phyloP scores from a whole-genome alignment of 2,329 filamentous ascomycete genomes.

The Cadophora sp. region DNA sequence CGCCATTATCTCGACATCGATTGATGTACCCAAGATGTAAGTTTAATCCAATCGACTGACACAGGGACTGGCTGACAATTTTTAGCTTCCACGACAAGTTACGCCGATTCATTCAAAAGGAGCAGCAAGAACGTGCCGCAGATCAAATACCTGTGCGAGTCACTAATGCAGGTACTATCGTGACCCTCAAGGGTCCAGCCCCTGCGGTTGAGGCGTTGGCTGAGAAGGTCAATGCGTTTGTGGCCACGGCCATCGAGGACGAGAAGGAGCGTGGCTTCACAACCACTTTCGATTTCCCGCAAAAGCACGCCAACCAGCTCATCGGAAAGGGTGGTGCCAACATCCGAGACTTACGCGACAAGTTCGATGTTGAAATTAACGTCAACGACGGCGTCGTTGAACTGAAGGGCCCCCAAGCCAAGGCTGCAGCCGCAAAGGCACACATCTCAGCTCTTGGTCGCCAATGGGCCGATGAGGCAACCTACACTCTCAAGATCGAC shows the following conservation, averaged over 20 bases:
- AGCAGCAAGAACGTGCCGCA: constrained; percentile 63
- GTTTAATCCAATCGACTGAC: constrained; percentile 29
- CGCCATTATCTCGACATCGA: constrained; percentile 54
- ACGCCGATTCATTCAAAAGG: constrained; percentile 67
- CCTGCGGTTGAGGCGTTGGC: constrained; percentile 75
- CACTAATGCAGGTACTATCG: constrained; percentile 62
- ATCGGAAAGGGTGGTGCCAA: constrained; percentile 73
- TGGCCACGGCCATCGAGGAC: constrained; percentile 88
- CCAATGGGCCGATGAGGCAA: constrained; percentile 90
- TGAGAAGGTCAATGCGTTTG: constrained; percentile 76
- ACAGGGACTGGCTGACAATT: constrained; percentile 40
- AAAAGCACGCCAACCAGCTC: constrained; percentile 90
- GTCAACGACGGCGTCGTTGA: constrained; percentile 94
- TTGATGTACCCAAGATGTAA: constrained; percentile 66
- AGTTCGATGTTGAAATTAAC: constrained; percentile 79
- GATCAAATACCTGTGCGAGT: constrained; percentile 68
- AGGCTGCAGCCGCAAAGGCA: constrained; percentile 84
- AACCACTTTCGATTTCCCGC: constrained; percentile 88
- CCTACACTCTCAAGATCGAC: constrained; percentile 85
- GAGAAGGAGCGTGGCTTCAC: constrained; percentile 93
- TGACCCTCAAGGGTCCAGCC: constrained; percentile 79
- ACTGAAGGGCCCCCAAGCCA: constrained; percentile 93
- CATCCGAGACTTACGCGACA: constrained; percentile 69
- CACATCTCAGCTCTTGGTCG: constrained; percentile 82
- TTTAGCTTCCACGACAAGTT: constrained; percentile 67